Conservation (phyloP, 139 green algal species). For the Asterochloris sp. region DNA sequence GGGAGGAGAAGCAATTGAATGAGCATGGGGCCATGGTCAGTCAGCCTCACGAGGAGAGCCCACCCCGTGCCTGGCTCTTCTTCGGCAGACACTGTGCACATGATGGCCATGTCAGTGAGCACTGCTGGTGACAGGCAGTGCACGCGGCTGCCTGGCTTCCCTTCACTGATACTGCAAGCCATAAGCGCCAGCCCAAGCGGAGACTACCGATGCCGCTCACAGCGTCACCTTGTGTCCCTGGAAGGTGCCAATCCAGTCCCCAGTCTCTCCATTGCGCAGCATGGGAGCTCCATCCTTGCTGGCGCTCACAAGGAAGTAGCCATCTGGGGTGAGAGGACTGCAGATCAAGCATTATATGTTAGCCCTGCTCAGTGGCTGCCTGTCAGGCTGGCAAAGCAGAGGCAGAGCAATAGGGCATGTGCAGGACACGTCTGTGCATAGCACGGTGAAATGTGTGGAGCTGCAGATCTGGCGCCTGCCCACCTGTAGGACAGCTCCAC, state of each 20-base stretch:
- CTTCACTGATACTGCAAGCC: neutral
- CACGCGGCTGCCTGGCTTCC: neutral
- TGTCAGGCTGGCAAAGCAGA: neutral
- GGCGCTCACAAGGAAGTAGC: constrained; percentile 91
- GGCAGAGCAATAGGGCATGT: neutral
- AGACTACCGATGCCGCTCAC: neutral
- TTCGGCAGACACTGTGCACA: neutral
- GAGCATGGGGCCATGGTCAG: neutral
- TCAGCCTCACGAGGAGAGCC: neutral
- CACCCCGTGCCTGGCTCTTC: neutral
- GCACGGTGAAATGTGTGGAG: neutral
- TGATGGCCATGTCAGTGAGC: no score
- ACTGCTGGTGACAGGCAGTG: no score
- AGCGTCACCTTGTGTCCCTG: constrained; percentile 85
- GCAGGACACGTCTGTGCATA: neutral
- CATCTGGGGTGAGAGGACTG: constrained; percentile 89
- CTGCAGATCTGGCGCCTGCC: neutral
- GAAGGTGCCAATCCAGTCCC: constrained; percentile 99
- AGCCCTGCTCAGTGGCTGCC: neutral
- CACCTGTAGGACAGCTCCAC: constrained; percentile 94
- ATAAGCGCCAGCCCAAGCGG: neutral
- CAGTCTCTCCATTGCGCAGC: constrained; percentile 90
- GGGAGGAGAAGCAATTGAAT: neutral
- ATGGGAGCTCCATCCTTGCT: constrained; percentile 97
- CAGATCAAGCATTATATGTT: constrained; percentile 3